Percentiles rank a stretch among this genome's conserved stretches.
phyloP scores from a whole-genome alignment of 139 green algal species.

The Chloropicon primus region DNA sequence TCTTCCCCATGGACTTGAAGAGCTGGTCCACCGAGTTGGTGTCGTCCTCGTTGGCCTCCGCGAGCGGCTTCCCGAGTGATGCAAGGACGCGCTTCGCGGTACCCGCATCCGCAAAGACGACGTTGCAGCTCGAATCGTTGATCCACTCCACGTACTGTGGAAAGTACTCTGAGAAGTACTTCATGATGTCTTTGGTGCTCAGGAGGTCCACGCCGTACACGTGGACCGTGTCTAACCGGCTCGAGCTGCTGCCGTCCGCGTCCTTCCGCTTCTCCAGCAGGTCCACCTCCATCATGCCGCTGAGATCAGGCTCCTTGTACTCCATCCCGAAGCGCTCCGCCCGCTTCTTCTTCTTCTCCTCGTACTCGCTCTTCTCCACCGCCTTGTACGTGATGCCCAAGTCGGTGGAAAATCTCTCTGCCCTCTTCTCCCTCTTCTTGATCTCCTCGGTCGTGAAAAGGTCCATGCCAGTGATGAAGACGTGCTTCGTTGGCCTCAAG shows the following conservation, averaged over 20 bases:
- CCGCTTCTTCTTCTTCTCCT: constrained; percentile 29
- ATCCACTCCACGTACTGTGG: constrained; percentile 13
- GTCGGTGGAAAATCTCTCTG: neutral
- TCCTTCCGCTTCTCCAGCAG: constrained; percentile 40
- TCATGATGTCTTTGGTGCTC: constrained; percentile 31
- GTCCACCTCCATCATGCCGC: constrained; percentile 46
- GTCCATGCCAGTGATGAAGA: neutral
- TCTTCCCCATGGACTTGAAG: neutral
- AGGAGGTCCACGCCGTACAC: constrained; percentile 80
- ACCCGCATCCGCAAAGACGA: neutral
- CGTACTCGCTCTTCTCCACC: constrained; percentile 19
- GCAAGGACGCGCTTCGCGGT: neutral
- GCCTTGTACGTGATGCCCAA: neutral
- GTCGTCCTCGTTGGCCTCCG: neutral
- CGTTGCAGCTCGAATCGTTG: constrained; percentile 10
- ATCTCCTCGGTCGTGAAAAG: neutral
- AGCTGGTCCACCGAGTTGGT: neutral
- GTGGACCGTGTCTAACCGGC: constrained; percentile 45
- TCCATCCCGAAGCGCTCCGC: constrained; percentile 49
- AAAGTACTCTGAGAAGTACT: constrained; percentile 5
- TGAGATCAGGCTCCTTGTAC: constrained; percentile 31
- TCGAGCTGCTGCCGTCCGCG: constrained; percentile 16
- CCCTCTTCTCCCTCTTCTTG: constrained; percentile 6
- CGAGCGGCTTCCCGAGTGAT: neutral
- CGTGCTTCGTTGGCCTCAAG: neutral